Evolutionary conservation across 2,329 filamentous ascomycete species (phyloP), one percentile per base, ranked within the genome.

Genomic region (Phoma sp.): DNA sequence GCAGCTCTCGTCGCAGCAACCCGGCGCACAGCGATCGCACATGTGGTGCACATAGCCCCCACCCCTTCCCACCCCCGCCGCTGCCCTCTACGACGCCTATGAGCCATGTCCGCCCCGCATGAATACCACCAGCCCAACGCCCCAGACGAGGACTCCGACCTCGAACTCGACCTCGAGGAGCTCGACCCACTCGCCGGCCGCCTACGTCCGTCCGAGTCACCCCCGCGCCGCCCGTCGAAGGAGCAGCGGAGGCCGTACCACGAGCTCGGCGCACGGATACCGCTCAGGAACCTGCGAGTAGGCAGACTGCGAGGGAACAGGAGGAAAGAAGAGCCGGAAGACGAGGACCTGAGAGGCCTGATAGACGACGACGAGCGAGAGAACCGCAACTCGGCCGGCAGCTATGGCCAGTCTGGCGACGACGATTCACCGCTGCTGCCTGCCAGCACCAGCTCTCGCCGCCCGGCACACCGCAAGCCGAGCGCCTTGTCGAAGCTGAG

Each of bases 371-470:
- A 82, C 12, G 83, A 86, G 36, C 80, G 78, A 5, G 78, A 80
- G 17, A 78, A 78, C 47, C 78, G 81, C 53, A 80, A 84, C 57
- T 83, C 84, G 65, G 87, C 86, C 1, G 85, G 85, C 57, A 87
- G 84, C 67, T 80, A 76, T 21, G 80, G 80, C 14, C 79, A 79
- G 49, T 71, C 68, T 59, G 83, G 81, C 18, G 85, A 87, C 40
- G 91, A 93, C 60, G 87, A 93, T 76, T 86, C 85, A 29, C 90
- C 91, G n/a, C 80, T 96, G 26, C 79, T 96, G 17, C 79, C 83
- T 73, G 71, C 32, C 61, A 50, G 69, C 67, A 54, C 63, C 61
- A 56, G 61, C 26, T 63, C 60, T 42, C 63, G 61, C 49, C 28
- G 45, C 15, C 11, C 51, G 11, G 56, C 47, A 32, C 70, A 54